A percentile compares a stretch with the other conserved stretches of the same genome.
These are phyloP conservation scores for Emiliania huxleyi DNA, from an alignment of 78 protist genomes.

Conservation along the genomic window DNA sequence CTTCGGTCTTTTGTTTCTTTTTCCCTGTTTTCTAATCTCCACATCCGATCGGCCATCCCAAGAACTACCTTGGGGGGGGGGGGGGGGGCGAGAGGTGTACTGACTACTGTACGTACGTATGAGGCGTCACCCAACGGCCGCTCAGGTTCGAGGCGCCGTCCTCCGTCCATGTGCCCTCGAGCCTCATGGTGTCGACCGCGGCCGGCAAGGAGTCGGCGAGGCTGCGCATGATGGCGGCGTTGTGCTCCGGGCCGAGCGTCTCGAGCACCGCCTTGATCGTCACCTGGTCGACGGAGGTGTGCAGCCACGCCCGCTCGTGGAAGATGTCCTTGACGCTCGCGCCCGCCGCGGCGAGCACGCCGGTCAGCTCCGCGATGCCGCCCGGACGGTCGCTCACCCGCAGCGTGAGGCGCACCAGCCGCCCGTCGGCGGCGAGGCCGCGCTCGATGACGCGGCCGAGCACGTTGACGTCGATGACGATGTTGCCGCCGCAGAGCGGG, in stretches of 20 bases:
- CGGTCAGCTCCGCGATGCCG: slow-evolving; percentile 34
- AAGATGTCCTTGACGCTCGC: slow-evolving; percentile 59
- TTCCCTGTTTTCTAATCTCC: no score
- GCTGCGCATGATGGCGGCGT: not conserved
- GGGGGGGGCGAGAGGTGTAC: no score
- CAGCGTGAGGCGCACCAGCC: slow-evolving; percentile 33
- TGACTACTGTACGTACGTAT: no score
- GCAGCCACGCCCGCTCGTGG: slow-evolving; percentile 74
- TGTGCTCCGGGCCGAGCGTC: not conserved
- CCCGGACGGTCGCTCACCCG: slow-evolving; percentile 63
- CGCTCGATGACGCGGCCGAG: slow-evolving; percentile 68
- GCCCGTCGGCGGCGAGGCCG: slow-evolving; percentile 65
- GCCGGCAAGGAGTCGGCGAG: no score
- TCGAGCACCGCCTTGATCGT: not conserved
- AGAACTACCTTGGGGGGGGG: no score
- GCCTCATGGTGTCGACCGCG: no score
- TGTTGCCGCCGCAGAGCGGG: slow-evolving; percentile 81
- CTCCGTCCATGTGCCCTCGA: no score
- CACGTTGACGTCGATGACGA: slow-evolving; percentile 62
- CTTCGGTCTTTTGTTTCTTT: no score
- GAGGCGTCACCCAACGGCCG: no score
- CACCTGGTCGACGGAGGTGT: slow-evolving; percentile 3
- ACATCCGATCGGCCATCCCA: no score
- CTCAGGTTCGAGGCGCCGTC: no score
- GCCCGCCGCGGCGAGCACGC: slow-evolving; percentile 37